Percentiles rank a stretch among this genome's conserved stretches.
Conservation (phyloP, 2,329 filamentous ascomycete species). For the Diplodia intermedia region DNA sequence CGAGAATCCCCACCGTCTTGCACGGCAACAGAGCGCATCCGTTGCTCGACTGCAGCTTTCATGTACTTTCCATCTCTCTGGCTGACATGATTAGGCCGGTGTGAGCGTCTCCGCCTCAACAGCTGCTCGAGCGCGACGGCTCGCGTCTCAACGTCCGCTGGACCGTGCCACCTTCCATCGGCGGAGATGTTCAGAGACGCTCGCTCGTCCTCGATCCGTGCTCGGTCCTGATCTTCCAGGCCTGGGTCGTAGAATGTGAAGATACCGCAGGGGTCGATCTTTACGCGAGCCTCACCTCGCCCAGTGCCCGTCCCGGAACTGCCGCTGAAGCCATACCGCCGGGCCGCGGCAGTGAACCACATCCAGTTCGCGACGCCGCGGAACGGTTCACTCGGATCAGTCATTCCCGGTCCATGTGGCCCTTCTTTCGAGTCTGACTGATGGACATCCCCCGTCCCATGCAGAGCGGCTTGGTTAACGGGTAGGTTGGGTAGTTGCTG, state of each 20-base stretch:
- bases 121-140: constrained; percentile 44
- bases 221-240: constrained; percentile 43
- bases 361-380: constrained; percentile 33
- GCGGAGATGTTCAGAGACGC: constrained; percentile 52
- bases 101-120: constrained; percentile 36
- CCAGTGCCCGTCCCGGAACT: constrained; percentile 43
- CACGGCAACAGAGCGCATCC: constrained; percentile 34
- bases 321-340: constrained; percentile 48
- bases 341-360: constrained; percentile 56
- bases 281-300: constrained; percentile 53
- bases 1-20: not conserved
- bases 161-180: constrained; percentile 50
- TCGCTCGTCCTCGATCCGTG: constrained; percentile 46
- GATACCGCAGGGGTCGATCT: constrained; percentile 52
- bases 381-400: constrained; percentile 36
- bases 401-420: constrained; percentile 37
- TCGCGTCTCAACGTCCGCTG: constrained; percentile 38
- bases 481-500: not conserved
- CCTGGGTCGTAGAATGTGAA: constrained; percentile 55
- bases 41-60: constrained; percentile 35
- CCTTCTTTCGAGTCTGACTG: constrained; percentile 33
- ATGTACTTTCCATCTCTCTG: constrained; percentile 38
- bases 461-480: not conserved
- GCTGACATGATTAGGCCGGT: constrained; percentile 37
- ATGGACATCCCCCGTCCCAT: not conserved